Conservation (phyloP, 163 green algal species). For the Scenedesmus sp. region DNA sequence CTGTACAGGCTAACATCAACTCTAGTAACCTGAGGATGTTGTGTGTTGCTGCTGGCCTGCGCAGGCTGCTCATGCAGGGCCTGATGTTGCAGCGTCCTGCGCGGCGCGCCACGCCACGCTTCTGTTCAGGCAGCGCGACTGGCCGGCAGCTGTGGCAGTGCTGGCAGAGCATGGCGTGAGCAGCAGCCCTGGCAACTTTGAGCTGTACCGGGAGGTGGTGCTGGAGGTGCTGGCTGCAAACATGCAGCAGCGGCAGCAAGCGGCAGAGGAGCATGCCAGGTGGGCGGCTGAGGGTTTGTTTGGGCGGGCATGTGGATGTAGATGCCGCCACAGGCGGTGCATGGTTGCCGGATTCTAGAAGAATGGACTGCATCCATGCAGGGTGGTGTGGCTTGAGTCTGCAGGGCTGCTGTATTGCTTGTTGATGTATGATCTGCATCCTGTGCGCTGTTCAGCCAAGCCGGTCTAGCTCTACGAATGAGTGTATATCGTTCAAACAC, state of each 20-base stretch:
- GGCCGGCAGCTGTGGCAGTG: conserved; percentile 57
- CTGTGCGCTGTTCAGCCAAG: too few relatives aligned
- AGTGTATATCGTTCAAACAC: neutral
- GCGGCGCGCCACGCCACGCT: conserved; percentile 76
- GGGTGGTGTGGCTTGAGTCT: neutral
- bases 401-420: neutral
- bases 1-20: conserved; percentile 57
- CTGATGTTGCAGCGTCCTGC: conserved; percentile 65
- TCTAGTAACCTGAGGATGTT: too few relatives aligned
- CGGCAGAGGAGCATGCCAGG: conserved; percentile 58
- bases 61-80: conserved; percentile 66
- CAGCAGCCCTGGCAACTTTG: conserved; percentile 61
- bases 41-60: too few relatives aligned
- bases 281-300: conserved; percentile 30
- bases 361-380: neutral
- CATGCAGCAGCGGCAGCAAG: conserved; percentile 48
- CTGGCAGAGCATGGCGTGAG: conserved; percentile 65
- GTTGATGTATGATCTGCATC: too few relatives aligned
- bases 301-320: neutral
- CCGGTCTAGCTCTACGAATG: neutral
- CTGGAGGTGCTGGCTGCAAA: conserved; percentile 61
- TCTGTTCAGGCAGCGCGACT: conserved; percentile 71
- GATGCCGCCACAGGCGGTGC: too few relatives aligned
- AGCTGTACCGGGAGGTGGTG: conserved; percentile 81
- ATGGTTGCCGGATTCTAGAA: too few relatives aligned